phyloP scores from a whole-genome alignment of 345 rosid genomes.

The Eucalyptus cloeziana region DNA sequence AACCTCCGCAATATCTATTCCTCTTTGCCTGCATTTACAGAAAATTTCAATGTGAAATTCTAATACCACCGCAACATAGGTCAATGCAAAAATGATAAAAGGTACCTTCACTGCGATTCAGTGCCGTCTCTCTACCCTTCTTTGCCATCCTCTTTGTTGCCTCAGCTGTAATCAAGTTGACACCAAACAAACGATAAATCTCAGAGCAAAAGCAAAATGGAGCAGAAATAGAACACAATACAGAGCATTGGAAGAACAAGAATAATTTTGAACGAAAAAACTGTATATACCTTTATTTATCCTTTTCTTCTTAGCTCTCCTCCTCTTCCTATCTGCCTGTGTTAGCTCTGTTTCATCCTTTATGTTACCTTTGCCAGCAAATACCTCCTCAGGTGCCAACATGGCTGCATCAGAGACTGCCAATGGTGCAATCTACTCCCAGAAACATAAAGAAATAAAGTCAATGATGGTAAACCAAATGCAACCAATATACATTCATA shows the following conservation, averaged over 20 bases:
- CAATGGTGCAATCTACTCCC: constrained; percentile 76
- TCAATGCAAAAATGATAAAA: neutral
- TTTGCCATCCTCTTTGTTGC: constrained; percentile 38
- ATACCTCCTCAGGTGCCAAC: constrained; percentile 97
- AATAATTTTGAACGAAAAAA: neutral
- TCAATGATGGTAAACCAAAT: neutral
- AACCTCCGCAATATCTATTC: neutral
- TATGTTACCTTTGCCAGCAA: constrained; percentile 68
- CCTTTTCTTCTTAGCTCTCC: constrained; percentile 97
- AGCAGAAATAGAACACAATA: neutral
- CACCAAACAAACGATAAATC: neutral
- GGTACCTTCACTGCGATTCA: constrained; percentile 24
- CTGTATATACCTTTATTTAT: constrained; percentile 54
- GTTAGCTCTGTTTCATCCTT: constrained; percentile 86
- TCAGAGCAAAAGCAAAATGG: neutral
- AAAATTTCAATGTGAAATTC: neutral
- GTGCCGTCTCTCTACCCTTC: constrained; percentile 11
- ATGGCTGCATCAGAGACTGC: constrained; percentile 94
- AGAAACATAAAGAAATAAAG: neutral
- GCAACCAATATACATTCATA: neutral
- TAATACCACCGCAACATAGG: neutral
- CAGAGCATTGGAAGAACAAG: neutral
- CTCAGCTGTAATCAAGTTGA: constrained; percentile 31
- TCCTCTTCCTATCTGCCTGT: constrained; percentile 75
- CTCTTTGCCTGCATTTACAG: constrained; percentile 24